Conservation (phyloP, 2,329 filamentous ascomycete genomes). For the Alternaria incomplexa region DNA sequence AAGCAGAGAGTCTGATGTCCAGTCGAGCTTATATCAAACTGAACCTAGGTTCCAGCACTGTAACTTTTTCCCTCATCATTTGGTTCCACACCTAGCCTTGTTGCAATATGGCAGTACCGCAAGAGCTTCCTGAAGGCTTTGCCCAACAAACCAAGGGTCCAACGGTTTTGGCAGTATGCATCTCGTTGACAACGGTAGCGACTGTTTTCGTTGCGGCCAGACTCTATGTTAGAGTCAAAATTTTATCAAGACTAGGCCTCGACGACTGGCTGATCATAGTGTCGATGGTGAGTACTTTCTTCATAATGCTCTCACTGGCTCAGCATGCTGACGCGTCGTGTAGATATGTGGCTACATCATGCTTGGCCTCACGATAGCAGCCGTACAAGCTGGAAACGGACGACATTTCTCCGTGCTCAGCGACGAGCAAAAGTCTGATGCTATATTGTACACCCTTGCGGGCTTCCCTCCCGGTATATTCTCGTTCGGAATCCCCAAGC, state of each 20-base stretch:
- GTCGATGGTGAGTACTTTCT: background rate
- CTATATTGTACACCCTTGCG: background rate
- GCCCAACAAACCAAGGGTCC: background rate
- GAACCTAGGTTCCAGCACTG: background rate
- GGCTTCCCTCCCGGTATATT: background rate
- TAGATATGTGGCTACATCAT: background rate
- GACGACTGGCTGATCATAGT: background rate
- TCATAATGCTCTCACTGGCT: background rate
- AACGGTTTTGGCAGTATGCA: background rate
- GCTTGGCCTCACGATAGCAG: slow-evolving; percentile 1
- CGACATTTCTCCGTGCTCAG: background rate
- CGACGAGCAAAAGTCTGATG: background rate
- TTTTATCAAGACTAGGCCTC: background rate
- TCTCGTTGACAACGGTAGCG: background rate
- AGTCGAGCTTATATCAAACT: background rate
- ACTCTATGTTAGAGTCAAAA: background rate
- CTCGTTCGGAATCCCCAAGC: background rate
- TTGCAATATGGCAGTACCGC: background rate
- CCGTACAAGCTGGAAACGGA: background rate
- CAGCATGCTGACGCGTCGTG: background rate
- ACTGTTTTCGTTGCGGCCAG: background rate
- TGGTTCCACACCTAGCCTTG: background rate
- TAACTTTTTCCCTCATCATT: background rate
- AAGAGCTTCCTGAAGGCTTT: background rate
- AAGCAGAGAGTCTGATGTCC: background rate